Evolutionary conservation across 345 rosid species (phyloP).

Genomic region (Gossypium raimondii): DNA sequence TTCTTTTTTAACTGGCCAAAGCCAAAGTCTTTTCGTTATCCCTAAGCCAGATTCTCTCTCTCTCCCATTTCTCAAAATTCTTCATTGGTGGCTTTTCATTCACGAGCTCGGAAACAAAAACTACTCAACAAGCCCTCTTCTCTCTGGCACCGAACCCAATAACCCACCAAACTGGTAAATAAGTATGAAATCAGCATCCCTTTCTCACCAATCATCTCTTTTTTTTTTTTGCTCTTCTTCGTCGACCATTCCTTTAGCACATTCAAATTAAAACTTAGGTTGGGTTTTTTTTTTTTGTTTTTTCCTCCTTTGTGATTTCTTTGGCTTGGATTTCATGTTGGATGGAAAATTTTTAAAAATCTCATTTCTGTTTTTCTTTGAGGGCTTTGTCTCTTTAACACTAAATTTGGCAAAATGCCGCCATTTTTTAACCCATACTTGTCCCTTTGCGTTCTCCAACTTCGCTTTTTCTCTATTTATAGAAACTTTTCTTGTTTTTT

Average conservation of each 20-base stretch:
- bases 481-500: not conserved
- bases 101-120: too few relatives aligned
- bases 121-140: not conserved
- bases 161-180: not conserved
- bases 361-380: not conserved
- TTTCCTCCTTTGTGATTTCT: not conserved
- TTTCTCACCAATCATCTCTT: not conserved
- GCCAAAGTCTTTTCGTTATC: not conserved
- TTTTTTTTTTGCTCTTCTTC: too few relatives aligned
- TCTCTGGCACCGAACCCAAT: not conserved
- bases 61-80: not conserved
- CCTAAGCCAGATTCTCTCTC: not conserved
- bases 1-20: not conserved
- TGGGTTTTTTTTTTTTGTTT: not conserved
- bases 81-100: not conserved
- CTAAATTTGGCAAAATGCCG: constrained; percentile 14
- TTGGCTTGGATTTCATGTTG: not conserved
- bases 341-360: not conserved
- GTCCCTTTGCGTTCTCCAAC: not conserved
- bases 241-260: not conserved
- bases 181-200: not conserved
- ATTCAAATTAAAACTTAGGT: not conserved
- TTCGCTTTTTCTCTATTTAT: not conserved
- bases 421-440: not conserved
- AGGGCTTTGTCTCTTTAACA: not conserved